Base-by-base conservation (phyloP, 306 rosid species). In the Purshia tridentata region DNA sequence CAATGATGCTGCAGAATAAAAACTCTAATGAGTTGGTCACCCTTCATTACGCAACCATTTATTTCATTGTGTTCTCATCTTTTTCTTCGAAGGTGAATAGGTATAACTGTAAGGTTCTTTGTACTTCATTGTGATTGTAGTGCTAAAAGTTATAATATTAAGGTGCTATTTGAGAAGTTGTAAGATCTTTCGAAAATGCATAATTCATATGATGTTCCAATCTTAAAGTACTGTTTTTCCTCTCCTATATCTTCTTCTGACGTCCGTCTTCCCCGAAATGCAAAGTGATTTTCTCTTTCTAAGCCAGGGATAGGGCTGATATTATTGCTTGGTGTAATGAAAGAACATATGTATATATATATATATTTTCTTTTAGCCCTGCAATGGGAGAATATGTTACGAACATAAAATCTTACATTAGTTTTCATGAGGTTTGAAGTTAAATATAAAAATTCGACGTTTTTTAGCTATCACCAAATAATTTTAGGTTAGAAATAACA, bases 1-100 rank as follows among this genome's bases (percentile, higher is more conserved):
- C 77, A 75, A 56, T 3, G 86, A 79, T 80, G 80, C 96, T 50
- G 78, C 86, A 46, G 89, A 82, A 89, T 85, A 81, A 88, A 71
- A 18, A 65, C 56, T 61, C 46, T 59, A 77, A 19, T 59, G 35
- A 71, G 69, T 39, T 81, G 70, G 60, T 51, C 54, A 54, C 13
- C 56, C 66, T 72, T 80, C 48, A 45, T 57, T 76, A 20, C 39
- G 10, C 51, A 20, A 69, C 74, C 72, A 51, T 72, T 10, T 62
- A 57, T 86, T 56, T 81, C 75, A 49, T 39, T 59, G 19, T 49
- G 37, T 50, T 48, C 46, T 67, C 67, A n/a, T 75, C 20, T 18
- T 23, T 67, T 68, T 35, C 9, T 15, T 14, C 70, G n/a, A 11
- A 40, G 22, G 20, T 59, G 35, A 5, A 52, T 16, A 70, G 48